Conservation (phyloP, 2,329 filamentous ascomycete genomes). For the Fusarium fracticaudum region DNA sequence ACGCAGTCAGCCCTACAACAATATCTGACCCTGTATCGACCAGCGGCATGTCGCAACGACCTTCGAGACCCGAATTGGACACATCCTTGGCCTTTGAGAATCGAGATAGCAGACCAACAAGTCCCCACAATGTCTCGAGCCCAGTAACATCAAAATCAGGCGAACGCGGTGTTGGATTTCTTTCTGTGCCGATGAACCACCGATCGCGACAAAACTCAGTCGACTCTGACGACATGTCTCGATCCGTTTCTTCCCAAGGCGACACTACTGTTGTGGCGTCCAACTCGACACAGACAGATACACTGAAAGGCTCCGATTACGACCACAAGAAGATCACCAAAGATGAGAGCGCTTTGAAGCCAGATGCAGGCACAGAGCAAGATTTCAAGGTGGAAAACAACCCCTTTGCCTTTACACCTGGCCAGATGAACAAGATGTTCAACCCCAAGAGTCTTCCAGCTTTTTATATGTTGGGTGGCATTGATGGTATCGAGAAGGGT, state of each 20-base stretch:
- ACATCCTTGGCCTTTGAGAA: constrained; percentile 71
- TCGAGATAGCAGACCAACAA: constrained; percentile 73
- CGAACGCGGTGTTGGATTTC: constrained; percentile 63
- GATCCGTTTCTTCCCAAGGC: constrained; percentile 68
- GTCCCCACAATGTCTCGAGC: constrained; percentile 76
- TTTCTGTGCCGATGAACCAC: constrained; percentile 70
- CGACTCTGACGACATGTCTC: constrained; percentile 71
- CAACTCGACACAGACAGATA: constrained; percentile 56
- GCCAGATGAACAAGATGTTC: constrained; percentile 85
- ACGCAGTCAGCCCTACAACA: constrained; percentile 53
- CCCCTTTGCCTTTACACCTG: constrained; percentile 85
- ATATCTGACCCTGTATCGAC: constrained; percentile 46
- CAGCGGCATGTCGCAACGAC: constrained; percentile 35
- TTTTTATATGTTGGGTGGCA: constrained; percentile 82
- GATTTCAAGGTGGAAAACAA: constrained; percentile 83
- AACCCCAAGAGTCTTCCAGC: constrained; percentile 89
- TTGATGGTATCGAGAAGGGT: constrained; percentile 81
- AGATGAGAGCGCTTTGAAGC: constrained; percentile 75
- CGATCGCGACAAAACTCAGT: constrained; percentile 74
- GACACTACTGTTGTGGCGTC: constrained; percentile 67
- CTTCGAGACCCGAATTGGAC: constrained; percentile 55
- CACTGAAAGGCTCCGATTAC: constrained; percentile 48
- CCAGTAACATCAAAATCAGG: constrained; percentile 58
- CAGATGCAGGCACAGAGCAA: constrained; percentile 78
- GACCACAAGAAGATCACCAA: constrained; percentile 67